These are phyloP conservation scores for Zea mays DNA, from an alignment of 176 grass and related monocot species.

Conservation along the genomic window Zm-B73-REFERENCE-NAM-5.0 NC_050103.1:125685001-125685500, in stretches of 20 bases:
- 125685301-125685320: constrained; percentile 28
- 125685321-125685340: constrained; percentile 31
- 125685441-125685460: constrained; percentile 48
- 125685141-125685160: constrained; percentile 42
- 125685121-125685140: constrained; percentile 48
- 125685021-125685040: constrained; percentile 49
- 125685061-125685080: constrained; percentile 12
- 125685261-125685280: constrained; percentile 45
- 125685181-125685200: constrained; percentile 35
- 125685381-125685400: constrained; percentile 42
- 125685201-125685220: constrained; percentile 40
- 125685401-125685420: constrained; percentile 60
- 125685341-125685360: constrained; percentile 2
- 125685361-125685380: constrained; percentile 44
- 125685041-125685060: constrained; percentile 48
- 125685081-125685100: neutral
- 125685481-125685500: constrained; percentile 48
- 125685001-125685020: constrained; percentile 56
- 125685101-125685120: constrained; percentile 43
- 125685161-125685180: constrained; percentile 66
- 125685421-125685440: constrained; percentile 60
- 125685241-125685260: constrained; percentile 54
- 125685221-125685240: constrained; percentile 39
- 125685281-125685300: constrained; percentile 30
- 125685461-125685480: constrained; percentile 52